Evolutionary conservation across 1,284 basidiomycete species (phyloP).

Genomic region (Malassezia sympodialis): DNA sequence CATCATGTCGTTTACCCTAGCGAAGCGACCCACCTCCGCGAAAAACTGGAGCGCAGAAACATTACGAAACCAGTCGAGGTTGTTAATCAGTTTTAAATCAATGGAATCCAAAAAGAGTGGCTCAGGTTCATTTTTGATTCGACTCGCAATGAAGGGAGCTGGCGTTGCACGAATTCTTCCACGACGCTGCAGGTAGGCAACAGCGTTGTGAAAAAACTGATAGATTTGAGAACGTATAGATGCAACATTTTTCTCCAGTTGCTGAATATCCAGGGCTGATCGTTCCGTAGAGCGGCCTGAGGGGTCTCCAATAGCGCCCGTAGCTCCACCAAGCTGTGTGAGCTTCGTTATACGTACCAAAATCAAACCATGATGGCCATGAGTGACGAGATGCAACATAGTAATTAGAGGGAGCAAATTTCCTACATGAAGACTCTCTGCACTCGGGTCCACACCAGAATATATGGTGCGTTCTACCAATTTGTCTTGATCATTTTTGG

Average conservation of each 20-base stretch:
- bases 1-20: constrained; percentile 80
- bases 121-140: neutral
- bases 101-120: constrained; percentile 1
- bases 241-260: constrained; percentile 61
- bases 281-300: constrained; percentile 79
- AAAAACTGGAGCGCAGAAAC: constrained; percentile 76
- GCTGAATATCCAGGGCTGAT: constrained; percentile 57
- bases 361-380: constrained; percentile 69
- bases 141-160: constrained; percentile 1
- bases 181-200: constrained; percentile 51
- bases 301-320: constrained; percentile 92
- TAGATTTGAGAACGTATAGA: constrained; percentile 61
- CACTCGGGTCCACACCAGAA: constrained; percentile 84
- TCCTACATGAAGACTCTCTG: constrained; percentile 76
- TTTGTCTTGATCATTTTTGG: neutral
- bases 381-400: constrained; percentile 72
- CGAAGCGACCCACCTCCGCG: constrained; percentile 66
- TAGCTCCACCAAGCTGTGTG: constrained; percentile 80
- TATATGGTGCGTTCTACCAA: constrained; percentile 57
- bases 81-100: constrained; percentile 56
- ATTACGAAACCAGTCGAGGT: constrained; percentile 69
- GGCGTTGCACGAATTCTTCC: constrained; percentile 14
- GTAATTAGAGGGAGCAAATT: constrained; percentile 81
- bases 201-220: constrained; percentile 63
- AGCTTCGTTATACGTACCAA: constrained; percentile 54